Evolutionary conservation across 202 grass and related monocot genomes (phyloP), one percentile per base, ranked within the genome.

Genomic region (Saccharum hybrid): DNA sequence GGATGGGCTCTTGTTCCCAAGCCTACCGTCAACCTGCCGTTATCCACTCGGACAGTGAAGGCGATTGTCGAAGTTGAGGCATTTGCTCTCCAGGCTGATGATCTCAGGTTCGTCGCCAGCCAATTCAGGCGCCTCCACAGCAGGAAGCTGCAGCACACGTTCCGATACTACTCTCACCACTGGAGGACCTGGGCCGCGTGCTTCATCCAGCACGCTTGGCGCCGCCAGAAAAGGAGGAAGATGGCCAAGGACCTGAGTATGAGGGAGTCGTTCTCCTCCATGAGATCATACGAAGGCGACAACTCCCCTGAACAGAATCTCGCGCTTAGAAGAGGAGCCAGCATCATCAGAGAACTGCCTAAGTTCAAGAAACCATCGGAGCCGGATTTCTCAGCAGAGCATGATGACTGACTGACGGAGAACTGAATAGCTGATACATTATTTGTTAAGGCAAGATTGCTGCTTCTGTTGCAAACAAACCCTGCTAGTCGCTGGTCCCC

Each of bases 81-180:
- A 1, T 98, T 98, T n/a, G 83, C 89, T 65, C 87, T 98, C 46
- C 88, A 10, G 21, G 93, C 96, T 0, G 91, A 96, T 39, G 96
- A 98, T 51, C 93, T 98, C 75, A 94, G 85, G 66, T 98, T 98
- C 19, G 96, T 98, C 2, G 93, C 96, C 7, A 98, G 90, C 77
- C 96, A 98, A 68, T 98, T 98, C 72, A 94, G 96, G 88, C 84
- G 93, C 3, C 88, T 99, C 46, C 96, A 99, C 81, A 99, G 93
- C 78, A 86, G 85, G 86, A 98, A 96, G 81, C 57, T 98, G 62
- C 96, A 99, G 68, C 93, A 99, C 82, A 88, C 96, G 3, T 92
- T 99, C 66, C 83, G 93, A 36, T 84, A 89, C 83, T 96, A 98
- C 80, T 98, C 96, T 6, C 93, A 92, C 79, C 96, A 98, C 54